These are phyloP conservation scores for Coemansia sp. DNA, from an alignment of 192 early-diverging fungal genomes.

Conservation along the genomic window DNA sequence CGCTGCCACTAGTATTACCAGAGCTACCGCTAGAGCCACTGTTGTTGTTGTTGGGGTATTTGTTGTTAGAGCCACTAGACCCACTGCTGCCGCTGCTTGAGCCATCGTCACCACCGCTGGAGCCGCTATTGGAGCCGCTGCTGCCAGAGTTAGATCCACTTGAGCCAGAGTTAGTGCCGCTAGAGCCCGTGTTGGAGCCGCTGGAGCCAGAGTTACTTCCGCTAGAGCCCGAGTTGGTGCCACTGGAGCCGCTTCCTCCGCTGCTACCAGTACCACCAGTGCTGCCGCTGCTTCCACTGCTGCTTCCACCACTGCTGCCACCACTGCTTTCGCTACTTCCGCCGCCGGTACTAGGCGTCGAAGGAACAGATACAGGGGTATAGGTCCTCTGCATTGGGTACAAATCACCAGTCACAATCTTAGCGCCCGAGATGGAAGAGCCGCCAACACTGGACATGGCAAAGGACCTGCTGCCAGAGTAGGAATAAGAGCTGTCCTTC, in stretches of 20 bases:
- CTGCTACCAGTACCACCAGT: background rate
- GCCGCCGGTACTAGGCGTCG: background rate
- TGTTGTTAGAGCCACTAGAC: background rate
- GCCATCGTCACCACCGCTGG: background rate
- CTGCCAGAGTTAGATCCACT: background rate
- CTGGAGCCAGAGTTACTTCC: background rate
- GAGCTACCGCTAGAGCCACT: background rate
- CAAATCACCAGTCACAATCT: conserved; percentile 25
- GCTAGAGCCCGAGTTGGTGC: conserved; percentile 1
- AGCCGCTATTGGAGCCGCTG: conserved; percentile 4
- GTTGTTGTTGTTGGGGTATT: background rate
- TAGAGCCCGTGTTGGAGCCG: background rate
- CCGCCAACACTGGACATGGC: conserved; percentile 12
- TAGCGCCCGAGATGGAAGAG: conserved; percentile 20
- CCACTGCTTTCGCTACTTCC: background rate
- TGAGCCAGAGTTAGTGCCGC: too few relatives aligned
- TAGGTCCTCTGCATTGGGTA: conserved; percentile 18
- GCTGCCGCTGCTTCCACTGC: background rate
- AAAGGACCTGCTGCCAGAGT: conserved; percentile 11
- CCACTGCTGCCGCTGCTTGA: conserved; percentile 1
- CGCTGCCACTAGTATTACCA: background rate
- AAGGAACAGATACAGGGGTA: background rate
- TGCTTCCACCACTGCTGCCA: background rate
- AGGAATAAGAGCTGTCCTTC: conserved; percentile 10
- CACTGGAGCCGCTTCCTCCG: too few relatives aligned